Percentiles rank a stretch among this genome's conserved stretches.
Conservation (phyloP, 1,284 basidiomycete genomes). For the Phellopilus nigrolimitatus region DNA sequence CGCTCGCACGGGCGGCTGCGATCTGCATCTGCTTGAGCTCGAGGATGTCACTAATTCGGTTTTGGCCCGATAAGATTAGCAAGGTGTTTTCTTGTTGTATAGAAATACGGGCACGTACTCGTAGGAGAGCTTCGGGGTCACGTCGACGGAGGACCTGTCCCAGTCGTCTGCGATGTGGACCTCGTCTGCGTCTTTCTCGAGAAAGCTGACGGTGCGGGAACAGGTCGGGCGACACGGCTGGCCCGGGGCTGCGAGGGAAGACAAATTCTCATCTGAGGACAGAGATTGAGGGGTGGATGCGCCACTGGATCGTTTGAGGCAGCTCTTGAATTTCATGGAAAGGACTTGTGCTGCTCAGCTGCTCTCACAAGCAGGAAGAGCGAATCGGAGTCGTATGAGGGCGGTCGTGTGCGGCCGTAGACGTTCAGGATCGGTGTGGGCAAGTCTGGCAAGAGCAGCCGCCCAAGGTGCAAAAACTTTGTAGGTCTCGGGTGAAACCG, state of each 20-base stretch:
- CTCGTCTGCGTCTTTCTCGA: constrained; percentile 45
- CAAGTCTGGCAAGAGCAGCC: too few species aligned
- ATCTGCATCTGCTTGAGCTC: constrained; percentile 59
- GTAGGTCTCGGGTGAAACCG: too few species aligned
- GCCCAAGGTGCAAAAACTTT: too few species aligned
- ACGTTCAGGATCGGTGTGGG: too few species aligned
- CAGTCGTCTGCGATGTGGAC: constrained; percentile 63
- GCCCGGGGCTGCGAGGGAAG: neutral
- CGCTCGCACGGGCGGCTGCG: constrained; percentile 51
- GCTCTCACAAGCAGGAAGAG: too few species aligned
- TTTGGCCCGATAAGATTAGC: constrained; percentile 7
- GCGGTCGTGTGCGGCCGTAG: too few species aligned
- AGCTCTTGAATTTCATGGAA: constrained; percentile 11
- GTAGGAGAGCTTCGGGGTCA: constrained; percentile 44
- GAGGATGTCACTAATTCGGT: constrained; percentile 45
- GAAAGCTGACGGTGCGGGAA: constrained; percentile 44
- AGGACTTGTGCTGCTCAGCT: too few species aligned
- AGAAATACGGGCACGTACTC: constrained; percentile 36
- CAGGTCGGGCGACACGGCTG: constrained; percentile 11
- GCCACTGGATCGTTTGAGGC: constrained; percentile 6
- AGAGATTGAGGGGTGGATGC: neutral
- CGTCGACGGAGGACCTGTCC: constrained; percentile 58
- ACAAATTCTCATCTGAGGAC: too few species aligned
- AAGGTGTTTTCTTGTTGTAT: neutral
- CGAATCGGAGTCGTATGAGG: too few species aligned